These are phyloP conservation scores for Cladochytrium replicatum DNA, from an alignment of 192 early-diverging fungal genomes.

Conservation along the genomic window DNA sequence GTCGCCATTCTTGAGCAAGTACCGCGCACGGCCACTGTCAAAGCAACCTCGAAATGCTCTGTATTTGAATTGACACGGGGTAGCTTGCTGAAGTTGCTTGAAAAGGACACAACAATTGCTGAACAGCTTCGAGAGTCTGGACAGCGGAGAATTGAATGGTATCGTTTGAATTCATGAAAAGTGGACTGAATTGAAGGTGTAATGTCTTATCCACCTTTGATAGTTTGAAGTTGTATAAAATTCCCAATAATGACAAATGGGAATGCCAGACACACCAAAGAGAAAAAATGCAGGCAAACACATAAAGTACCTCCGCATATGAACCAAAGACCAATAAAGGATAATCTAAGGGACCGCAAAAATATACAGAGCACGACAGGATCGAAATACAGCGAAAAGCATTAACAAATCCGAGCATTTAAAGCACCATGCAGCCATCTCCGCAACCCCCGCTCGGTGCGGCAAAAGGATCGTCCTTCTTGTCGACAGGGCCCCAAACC, in stretches of 20 bases:
- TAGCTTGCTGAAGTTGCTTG: constrained; percentile 19
- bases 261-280: no score
- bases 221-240: no score
- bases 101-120: constrained; percentile 23
- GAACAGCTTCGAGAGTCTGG: constrained; percentile 28
- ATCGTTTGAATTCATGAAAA: constrained; percentile 39
- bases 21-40: constrained; percentile 36
- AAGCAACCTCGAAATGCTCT: constrained; percentile 23
- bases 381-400: no score
- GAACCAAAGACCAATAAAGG: no score
- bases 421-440: no score
- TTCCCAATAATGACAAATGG: no score
- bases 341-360: no score
- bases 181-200: constrained; percentile 22
- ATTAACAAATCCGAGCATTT: no score
- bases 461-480: constrained; percentile 19
- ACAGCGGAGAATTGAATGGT: constrained; percentile 28
- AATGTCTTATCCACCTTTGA: no score
- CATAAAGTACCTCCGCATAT: no score
- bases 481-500: constrained; percentile 25
- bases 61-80: constrained; percentile 27
- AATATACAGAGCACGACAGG: no score
- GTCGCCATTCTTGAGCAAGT: constrained; percentile 28
- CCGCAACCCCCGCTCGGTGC: constrained; percentile 8
- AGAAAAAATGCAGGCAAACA: no score